A percentile compares a stretch with the other conserved stretches of the same genome.
Evolutionary conservation across 192 early-diverging fungal species (phyloP).

Genomic region (Linnemannia elongata): DNA sequence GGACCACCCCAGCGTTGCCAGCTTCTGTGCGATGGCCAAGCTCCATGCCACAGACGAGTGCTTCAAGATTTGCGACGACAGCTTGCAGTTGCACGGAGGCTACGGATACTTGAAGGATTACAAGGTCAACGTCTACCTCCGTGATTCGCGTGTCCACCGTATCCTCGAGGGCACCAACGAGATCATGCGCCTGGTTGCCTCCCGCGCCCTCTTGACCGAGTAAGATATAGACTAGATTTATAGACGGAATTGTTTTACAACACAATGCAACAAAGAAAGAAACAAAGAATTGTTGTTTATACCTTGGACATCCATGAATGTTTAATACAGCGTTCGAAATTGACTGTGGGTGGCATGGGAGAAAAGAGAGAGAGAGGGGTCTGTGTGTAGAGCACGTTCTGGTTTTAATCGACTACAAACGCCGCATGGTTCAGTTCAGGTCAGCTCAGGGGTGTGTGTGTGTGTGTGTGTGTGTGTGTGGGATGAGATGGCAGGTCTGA

Average conservation of each 20-base stretch:
- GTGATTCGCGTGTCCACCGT: conserved; percentile 70
- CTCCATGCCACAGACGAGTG: conserved; percentile 67
- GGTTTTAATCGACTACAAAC: neutral
- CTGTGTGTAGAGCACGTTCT: neutral
- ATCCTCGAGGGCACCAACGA: conserved; percentile 76
- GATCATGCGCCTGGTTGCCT: conserved; percentile 70
- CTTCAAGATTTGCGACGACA: conserved; percentile 67
- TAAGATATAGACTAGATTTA: conserved; percentile 16
- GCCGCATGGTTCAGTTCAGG: neutral
- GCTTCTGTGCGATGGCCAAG: conserved; percentile 72
- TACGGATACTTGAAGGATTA: conserved; percentile 76
- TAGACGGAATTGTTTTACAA: neutral
- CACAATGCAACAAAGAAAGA: neutral
- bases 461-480: too few species aligned
- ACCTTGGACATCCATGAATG: neutral
- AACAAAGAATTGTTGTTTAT: neutral
- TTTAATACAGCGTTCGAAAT: neutral
- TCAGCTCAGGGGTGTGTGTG: neutral
- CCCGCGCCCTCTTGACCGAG: conserved; percentile 63
- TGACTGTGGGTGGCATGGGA: neutral
- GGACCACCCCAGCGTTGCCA: conserved; percentile 53
- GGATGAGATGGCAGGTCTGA: neutral
- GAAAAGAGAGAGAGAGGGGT: neutral
- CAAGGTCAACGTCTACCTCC: conserved; percentile 68
- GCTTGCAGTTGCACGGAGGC: conserved; percentile 69